Base-by-base conservation (phyloP, 495 filamentous ascomycete genomes). In the Pseudevernia furfuracea region DNA sequence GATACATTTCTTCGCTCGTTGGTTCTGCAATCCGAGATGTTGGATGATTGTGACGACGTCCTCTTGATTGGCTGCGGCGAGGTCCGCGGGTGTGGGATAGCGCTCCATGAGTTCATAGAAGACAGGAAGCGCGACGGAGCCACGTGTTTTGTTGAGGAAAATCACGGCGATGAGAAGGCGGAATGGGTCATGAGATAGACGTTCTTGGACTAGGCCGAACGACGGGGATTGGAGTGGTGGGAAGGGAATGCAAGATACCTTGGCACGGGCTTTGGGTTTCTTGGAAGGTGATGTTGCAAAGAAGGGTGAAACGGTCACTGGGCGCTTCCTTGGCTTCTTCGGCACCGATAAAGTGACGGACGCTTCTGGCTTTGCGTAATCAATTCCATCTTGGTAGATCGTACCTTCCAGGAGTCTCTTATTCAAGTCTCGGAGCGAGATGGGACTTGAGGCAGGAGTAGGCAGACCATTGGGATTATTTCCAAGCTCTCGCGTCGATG, bases 151-250 rank as follows among this genome's bases (percentile, higher is more conserved):
- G 73, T 92, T 96, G 8, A 97, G 81, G 66, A 96, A 93, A 1
- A 89, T 89, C 4, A 89, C 85, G 19, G 86, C 88, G 49, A 94
- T 78, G 19, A 94, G 81, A 9, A 94, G 78, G 9, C 80, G 81
- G 69, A 92, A 91, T 2, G 90, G 89, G 56, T 87, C 76, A 61
- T 78, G 71, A 4, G 87, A 83, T 49, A 94, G 82, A 65, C 86
- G 81, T 75, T 96, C 92, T 75, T 96, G 92, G 43, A 95, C 83
- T 21, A 96, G 79, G 0, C 92, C 92, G 71, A 95, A 96, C 34
- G 70, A 67, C 0, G 79, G 71, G 1, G 81, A 75, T 32, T 82
- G 76, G 46, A 92, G 84, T 0, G 84, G 80, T 11, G 91, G 90
- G 63, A 92, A 89, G 10, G 87, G 87, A 15, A 89, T 82, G 68